Evolutionary conservation across 495 filamentous ascomycete species (phyloP), one percentile per base, ranked within the genome.

Genomic region (Penicillium coffeae): DNA sequence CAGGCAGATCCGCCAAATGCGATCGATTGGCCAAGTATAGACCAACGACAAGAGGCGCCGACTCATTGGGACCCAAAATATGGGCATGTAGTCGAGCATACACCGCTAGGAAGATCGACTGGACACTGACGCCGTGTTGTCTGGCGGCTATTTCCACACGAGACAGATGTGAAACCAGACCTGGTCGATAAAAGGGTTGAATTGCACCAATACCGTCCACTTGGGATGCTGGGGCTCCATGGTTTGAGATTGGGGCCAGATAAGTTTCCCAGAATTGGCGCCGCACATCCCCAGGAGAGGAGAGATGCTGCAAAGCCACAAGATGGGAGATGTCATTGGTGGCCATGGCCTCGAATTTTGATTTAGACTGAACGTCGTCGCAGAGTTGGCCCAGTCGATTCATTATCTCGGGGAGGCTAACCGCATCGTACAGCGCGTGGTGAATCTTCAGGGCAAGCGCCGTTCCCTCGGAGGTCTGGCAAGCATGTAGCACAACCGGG

Each of bases 1-100:
- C 56, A 27, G 61, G 52, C 9, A 67, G 63, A 13, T 68, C 65
- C 21, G 58, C 46, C 16, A 42, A 46, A 30, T 58, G 49, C 2
- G 65, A 60, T 18, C 66, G 58, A 55, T 70, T 70, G 15, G 66
- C 65, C 37, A 70, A 57, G 45, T 70, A 70, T 15, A 70, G 42
- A 12, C 66, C 66, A 20, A 70, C 30, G 20, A 56, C 56, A 12
- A 65, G 45, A 27, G 36, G 42, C 27, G 47, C 39, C 3, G 46
- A 38, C 15, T 37, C 21, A 22, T 14, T 33, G 19, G 14, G 20
- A 21, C 34, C 43, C n/a, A 59, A 38, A 8, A 43, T 46, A 36
- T 43, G 45, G 36, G 39, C 18, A 60, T 67, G 60, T 15, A 68
- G 47, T 25, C 59, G 62, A 42, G 66, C 52, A 62, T 66, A 70